phyloP scores from a whole-genome alignment of 2,329 filamentous ascomycete species.

The Colletotrichum endophyticum region DNA sequence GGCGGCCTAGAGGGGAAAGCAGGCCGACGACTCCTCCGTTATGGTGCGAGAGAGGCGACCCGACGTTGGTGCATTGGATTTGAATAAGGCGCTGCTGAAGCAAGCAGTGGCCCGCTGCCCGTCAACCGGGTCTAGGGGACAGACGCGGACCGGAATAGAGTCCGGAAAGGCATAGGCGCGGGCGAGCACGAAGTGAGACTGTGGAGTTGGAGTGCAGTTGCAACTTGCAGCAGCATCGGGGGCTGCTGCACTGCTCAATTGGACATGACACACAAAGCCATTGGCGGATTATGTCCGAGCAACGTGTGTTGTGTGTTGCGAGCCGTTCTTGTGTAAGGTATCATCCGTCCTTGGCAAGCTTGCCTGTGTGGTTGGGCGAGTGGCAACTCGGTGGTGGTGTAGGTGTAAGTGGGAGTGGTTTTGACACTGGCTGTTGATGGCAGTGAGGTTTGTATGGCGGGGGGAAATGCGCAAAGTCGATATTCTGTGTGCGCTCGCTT shows the following conservation, averaged over 20 bases:
- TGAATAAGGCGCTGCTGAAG: not conserved
- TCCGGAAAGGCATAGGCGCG: not conserved
- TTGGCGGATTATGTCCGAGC: not conserved
- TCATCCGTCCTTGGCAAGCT: not conserved
- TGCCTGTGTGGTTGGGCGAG: not conserved
- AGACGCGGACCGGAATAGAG: not conserved
- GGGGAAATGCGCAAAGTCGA: not conserved
- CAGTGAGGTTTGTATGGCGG: not conserved
- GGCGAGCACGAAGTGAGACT: not conserved
- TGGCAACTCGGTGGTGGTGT: not conserved
- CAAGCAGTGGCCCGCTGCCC: not conserved
- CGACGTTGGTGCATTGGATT: not conserved
- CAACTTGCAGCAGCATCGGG: not conserved
- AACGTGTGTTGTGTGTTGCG: not conserved
- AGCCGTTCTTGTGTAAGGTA: not conserved
- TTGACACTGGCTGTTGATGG: not conserved
- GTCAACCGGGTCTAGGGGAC: constrained; percentile 9
- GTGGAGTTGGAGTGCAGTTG: not conserved
- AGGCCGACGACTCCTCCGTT: not conserved
- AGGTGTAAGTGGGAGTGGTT: not conserved
- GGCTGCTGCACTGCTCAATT: not conserved
- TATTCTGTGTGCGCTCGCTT: constrained; percentile 5
- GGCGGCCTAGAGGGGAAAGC: not conserved
- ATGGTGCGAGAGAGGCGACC: not conserved
- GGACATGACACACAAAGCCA: not conserved